Evolutionary conservation across 208 protist species (phyloP).

Genomic region (Novymonas esmeraldas): DNA sequence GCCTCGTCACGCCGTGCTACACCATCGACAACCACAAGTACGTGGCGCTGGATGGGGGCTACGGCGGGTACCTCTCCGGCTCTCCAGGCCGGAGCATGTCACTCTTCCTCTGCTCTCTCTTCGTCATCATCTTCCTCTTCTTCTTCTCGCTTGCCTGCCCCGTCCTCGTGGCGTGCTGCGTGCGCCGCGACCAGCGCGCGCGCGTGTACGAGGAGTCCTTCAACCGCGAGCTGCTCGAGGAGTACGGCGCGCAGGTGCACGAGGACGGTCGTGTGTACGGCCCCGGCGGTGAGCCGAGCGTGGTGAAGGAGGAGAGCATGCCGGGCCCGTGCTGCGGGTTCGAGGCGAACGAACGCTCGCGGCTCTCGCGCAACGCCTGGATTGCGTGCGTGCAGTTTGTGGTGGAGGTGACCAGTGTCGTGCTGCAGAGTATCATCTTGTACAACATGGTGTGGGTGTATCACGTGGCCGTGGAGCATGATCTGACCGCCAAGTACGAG

Average conservation of each 20-base stretch:
- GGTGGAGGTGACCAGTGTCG: background rate
- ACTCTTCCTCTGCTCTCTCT: background rate
- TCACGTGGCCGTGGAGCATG: background rate
- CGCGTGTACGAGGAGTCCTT: conserved; percentile 7
- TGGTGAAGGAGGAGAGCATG: conserved; percentile 1
- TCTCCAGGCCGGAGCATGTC: background rate
- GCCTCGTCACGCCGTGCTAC: conserved; percentile 2
- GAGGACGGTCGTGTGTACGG: conserved; percentile 4
- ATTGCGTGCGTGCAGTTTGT: background rate
- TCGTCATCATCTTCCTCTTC: background rate
- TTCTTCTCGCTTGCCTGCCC: background rate
- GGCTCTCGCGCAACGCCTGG: background rate
- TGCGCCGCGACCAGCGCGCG: background rate
- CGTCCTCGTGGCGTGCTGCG: background rate
- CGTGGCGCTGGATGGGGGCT: background rate
- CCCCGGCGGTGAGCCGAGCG: conserved; percentile 4
- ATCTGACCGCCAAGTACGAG: background rate
- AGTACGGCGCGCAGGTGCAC: conserved; percentile 4
- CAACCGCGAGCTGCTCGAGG: conserved; percentile 8
- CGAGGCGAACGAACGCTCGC: conserved; percentile 6
- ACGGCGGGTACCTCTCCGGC: background rate
- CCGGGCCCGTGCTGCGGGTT: conserved; percentile 10
- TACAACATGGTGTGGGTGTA: conserved; percentile 10
- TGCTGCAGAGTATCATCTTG: background rate
- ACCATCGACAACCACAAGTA: background rate